Evolutionary conservation across 2,329 filamentous ascomycete species (phyloP), one percentile per base, ranked within the genome.

Genomic region (Alternaria sp.): DNA sequence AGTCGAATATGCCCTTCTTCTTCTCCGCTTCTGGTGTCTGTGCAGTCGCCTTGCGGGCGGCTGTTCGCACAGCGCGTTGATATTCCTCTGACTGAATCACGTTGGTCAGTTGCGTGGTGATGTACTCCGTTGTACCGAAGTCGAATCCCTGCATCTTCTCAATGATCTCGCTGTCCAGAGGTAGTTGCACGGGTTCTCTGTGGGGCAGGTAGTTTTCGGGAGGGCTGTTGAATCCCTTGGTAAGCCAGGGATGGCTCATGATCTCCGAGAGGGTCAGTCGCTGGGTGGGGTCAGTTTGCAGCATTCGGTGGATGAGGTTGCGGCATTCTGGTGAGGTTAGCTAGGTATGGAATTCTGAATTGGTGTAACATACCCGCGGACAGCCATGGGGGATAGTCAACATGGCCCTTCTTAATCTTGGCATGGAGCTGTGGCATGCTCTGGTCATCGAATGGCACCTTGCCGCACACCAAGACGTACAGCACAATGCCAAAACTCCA

Each of bases 401-500:
- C 96, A 55, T 92, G 83, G 37, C 96, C 96, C 78, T 97, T 97
- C 84, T 99, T 99, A 81, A 99, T 99, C 83, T 99, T 99, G 62
- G 95, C 94, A 82, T 99, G 96, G 53, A 99, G 85, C 67, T 97
- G 94, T 37, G 95, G 96, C 94, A 99, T 99, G 83, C 94, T 97
- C 82, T 99, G 96, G 77, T 99, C 96, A 78, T 99, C 96, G 75
- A 99, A 99, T 0, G 96, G 96, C 4, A 99, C 96, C 80, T 98
- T 98, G 56, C 96, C 96, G 77, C 96, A 98, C 5, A 98, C 96
- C 65, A 99, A 82, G 61, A 99, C 96, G 74, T 98, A 99, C 14
- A 99, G 87, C 12, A 99, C 96, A 72, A 99, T 97, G 21, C 96
- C 96, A 81, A 98, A 98, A 82, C 96, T 98, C 96, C 96, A 99